Conservation (phyloP, 2,329 filamentous ascomycete genomes). For the Colletotrichum chlorophyti region DNA sequence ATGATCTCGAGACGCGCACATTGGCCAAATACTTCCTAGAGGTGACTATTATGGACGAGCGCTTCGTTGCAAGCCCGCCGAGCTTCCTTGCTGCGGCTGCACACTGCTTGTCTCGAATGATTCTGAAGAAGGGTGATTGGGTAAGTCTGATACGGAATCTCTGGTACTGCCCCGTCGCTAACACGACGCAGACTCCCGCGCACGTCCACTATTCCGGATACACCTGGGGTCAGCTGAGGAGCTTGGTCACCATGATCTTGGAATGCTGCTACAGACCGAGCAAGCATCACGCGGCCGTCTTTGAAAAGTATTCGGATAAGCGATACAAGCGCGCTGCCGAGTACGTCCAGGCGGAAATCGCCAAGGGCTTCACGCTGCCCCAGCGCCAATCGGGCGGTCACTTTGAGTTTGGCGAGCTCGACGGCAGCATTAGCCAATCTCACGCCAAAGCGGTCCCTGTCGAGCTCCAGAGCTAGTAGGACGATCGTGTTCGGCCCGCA, state of each 20-base stretch:
- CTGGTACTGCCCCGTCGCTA: constrained; percentile 36
- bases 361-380: constrained; percentile 62
- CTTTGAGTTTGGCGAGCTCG: constrained; percentile 24
- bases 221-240: constrained; percentile 82
- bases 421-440: constrained; percentile 13
- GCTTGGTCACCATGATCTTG: constrained; percentile 77
- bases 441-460: constrained; percentile 19
- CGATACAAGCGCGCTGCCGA: constrained; percentile 85
- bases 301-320: constrained; percentile 89
- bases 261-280: constrained; percentile 86
- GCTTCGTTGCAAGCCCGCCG: constrained; percentile 88
- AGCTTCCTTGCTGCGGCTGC: constrained; percentile 92
- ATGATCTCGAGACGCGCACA: constrained; percentile 93
- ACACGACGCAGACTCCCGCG: constrained; percentile 67
- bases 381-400: constrained; percentile 47
- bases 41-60: constrained; percentile 96
- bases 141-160: constrained; percentile 61
- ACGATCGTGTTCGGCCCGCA: constrained; percentile 20
- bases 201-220: constrained; percentile 96
- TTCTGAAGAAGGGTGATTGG: constrained; percentile 93
- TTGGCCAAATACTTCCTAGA: constrained; percentile 98
- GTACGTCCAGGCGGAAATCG: constrained; percentile 79
- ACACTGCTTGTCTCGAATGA: constrained; percentile 87
- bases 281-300: constrained; percentile 86
- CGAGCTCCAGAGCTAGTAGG: constrained; percentile 28